Evolutionary conservation across 2,329 filamentous ascomycete genomes (phyloP).

Genomic region (Furcasterigmium furcatum): DNA sequence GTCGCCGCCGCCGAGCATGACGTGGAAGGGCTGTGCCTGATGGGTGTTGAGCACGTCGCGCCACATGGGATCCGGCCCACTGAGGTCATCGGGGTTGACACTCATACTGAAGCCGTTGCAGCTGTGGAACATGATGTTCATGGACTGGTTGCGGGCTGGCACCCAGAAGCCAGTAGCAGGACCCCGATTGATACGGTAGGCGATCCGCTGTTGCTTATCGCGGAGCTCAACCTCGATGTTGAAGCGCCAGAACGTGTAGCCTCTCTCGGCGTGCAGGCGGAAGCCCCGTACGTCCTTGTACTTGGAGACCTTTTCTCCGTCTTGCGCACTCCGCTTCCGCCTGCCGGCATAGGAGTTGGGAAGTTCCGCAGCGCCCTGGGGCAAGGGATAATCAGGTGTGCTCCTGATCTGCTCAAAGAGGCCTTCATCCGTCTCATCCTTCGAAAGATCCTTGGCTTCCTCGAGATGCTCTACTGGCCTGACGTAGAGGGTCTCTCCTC

Average conservation of each 20-base stretch:
- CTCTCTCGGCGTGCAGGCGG: conserved; percentile 79
- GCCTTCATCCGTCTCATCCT: conserved; percentile 74
- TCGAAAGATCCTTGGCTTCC: conserved; percentile 74
- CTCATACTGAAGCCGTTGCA: conserved; percentile 92
- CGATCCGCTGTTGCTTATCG: conserved; percentile 76
- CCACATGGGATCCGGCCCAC: conserved; percentile 94
- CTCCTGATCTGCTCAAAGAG: conserved; percentile 71
- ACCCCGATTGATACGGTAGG: conserved; percentile 92
- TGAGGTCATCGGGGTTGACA: conserved; percentile 75
- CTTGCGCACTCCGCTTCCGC: conserved; percentile 50
- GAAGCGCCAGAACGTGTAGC: conserved; percentile 96
- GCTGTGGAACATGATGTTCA: conserved; percentile 99
- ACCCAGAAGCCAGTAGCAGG: conserved; percentile 94
- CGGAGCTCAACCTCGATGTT: conserved; percentile 88
- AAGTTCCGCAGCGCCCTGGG: conserved; percentile 41
- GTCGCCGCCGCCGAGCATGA: conserved; percentile 96
- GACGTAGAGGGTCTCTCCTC: conserved; percentile 83
- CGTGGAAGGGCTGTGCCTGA: conserved; percentile 89
- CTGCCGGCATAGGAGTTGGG: conserved; percentile 52
- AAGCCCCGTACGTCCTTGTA: conserved; percentile 81
- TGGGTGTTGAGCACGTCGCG: conserved; percentile 91
- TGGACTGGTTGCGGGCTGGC: conserved; percentile 74
- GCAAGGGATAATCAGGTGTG: conserved; percentile 40
- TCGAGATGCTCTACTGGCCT: conserved; percentile 84
- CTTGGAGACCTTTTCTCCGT: conserved; percentile 78